Evolutionary conservation across 202 grass and related monocot species (phyloP).

Genomic region (Eragrostis tef): DNA sequence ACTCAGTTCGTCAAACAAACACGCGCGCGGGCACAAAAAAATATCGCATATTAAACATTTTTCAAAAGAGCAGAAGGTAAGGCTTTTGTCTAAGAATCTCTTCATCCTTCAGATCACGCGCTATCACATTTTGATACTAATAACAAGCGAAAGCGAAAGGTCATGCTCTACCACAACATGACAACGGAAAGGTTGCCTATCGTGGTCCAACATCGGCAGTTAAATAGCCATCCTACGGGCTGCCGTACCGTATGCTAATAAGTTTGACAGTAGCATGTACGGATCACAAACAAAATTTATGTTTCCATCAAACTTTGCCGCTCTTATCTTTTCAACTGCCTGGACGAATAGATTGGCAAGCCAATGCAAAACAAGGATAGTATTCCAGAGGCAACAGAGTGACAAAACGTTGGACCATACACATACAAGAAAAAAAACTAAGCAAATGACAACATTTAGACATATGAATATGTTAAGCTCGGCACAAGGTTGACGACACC

Average conservation of each 20-base stretch:
- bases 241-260: neutral
- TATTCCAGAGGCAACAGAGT: neutral
- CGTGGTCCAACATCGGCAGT: neutral
- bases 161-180: neutral
- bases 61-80: neutral
- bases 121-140: neutral
- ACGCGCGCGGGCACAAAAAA: too few species aligned
- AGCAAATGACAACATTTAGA: neutral
- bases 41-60: neutral
- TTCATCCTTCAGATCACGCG: neutral
- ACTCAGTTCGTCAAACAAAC: neutral
- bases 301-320: conserved; percentile 42
- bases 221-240: conserved; percentile 13
- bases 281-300: conserved; percentile 15
- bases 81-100: conserved; percentile 2
- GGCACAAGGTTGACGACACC: conserved; percentile 18
- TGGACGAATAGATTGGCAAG: neutral
- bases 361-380: neutral
- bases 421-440: neutral
- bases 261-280: conserved; percentile 19
- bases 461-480: neutral
- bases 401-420: neutral
- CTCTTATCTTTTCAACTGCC: conserved; percentile 21
- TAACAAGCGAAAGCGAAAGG: neutral
- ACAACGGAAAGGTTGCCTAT: neutral